These are phyloP conservation scores for Amylostereum areolatum DNA, from an alignment of 1,284 basidiomycete genomes.

Conservation along the genomic window DNA sequence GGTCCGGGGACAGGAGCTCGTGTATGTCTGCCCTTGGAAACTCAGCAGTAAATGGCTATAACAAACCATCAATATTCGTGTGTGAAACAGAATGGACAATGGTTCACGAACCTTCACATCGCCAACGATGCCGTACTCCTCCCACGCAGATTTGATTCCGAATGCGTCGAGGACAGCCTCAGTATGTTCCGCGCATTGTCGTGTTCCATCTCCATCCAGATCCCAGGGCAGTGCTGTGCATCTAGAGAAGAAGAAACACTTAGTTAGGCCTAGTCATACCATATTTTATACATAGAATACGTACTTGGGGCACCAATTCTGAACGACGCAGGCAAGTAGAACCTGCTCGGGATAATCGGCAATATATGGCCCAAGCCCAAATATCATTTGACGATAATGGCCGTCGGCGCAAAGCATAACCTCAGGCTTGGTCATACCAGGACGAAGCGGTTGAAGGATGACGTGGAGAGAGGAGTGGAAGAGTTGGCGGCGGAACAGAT, in stretches of 20 bases:
- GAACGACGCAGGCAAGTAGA: background rate
- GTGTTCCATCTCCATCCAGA: too few relatives aligned
- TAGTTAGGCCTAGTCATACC: too few relatives aligned
- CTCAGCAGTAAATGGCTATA: conserved; percentile 27
- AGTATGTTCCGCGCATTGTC: too few relatives aligned
- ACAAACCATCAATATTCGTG: too few relatives aligned
- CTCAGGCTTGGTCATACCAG: conserved; percentile 4
- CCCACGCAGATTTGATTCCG: too few relatives aligned
- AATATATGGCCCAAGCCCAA: conserved; percentile 7
- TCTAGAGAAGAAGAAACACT: background rate
- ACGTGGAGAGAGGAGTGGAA: conserved; percentile 4
- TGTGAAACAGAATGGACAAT: too few relatives aligned
- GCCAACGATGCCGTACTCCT: background rate
- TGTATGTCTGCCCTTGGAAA: conserved; percentile 30
- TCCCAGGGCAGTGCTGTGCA: too few relatives aligned
- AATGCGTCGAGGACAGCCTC: too few relatives aligned
- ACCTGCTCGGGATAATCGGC: conserved; percentile 8
- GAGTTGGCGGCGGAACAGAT: conserved; percentile 4
- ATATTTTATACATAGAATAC: background rate
- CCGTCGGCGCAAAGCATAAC: conserved; percentile 6
- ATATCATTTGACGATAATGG: conserved; percentile 5
- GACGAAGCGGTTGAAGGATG: conserved; percentile 1
- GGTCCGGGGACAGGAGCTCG: conserved; percentile 26
- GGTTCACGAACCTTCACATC: conserved; percentile 1
- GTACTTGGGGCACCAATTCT: conserved; percentile 2